Evolutionary conservation across 257 asterid genomes (phyloP), one percentile per base, ranked within the genome.

Genomic region (Ehretia macrophylla): DNA sequence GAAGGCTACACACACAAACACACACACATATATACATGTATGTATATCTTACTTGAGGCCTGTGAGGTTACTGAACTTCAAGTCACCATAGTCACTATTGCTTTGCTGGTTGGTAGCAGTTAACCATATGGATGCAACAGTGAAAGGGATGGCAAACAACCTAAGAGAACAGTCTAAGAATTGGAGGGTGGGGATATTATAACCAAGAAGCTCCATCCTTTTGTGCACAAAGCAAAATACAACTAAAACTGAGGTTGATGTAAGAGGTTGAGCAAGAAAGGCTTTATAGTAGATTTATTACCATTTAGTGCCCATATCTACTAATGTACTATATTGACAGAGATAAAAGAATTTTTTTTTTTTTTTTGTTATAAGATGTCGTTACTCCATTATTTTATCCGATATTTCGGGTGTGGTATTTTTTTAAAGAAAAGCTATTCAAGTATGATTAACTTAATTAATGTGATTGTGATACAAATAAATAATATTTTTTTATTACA

Each of bases 51-150:
- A 88, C 99, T 81, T 81, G 75, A 92, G 85, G 4, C 91, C 97
- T 13, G 56, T 49, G 75, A 92, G 54, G 65, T 83, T 53, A 55
- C 78, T 73, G 75, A 79, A 84, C 72, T 71, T 81, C 69, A 92
- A 14, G 55, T 71, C 72, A 14, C 97, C 99, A 63, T 81, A 92
- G 59, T 53, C 74, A 53, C 60, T 47, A 51, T 79, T 83, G 23
- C 76, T 82, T 56, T 88, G 76, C 23, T 75, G 63, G 60, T 61
- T 74, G 56, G 69, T 70, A 35, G 86, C 71, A 53, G 87, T 64
- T 50, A 92, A 66, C 94, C 95, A 86, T 9, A 92, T 65, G 23
- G 97, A 74, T 11, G 93, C 97, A 56, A 83, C 64, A 71, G 72
- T 81, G 58, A 92, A 75, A 5, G 98, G 97, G 49, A 86, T 64